A percentile compares a stretch with the other conserved stretches of the same genome.
Conservation (phyloP, 805 yeast genomes). For the Saccharomycopsis guyanensis region DNA sequence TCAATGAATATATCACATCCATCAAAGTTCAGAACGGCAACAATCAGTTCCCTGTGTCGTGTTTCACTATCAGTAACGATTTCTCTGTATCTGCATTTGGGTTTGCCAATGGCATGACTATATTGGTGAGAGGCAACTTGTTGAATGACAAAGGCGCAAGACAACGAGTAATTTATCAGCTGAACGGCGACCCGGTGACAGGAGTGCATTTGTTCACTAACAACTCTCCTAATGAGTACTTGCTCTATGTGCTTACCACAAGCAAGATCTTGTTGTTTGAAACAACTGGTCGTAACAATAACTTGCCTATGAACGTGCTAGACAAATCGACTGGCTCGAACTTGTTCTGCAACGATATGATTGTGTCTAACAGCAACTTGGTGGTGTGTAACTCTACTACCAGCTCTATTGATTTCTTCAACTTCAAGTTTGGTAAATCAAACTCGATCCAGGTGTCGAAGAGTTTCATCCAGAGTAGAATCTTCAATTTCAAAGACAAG, state of each 20-base stretch:
- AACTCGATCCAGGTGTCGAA: conserved; percentile 19
- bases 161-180: conserved; percentile 71
- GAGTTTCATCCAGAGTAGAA: conserved; percentile 15
- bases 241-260: conserved; percentile 68
- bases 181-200: conserved; percentile 69
- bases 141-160: conserved; percentile 84
- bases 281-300: conserved; percentile 73
- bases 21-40: conserved; percentile 62
- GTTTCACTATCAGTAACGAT: conserved; percentile 46
- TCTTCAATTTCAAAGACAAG: conserved; percentile 14
- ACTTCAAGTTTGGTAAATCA: conserved; percentile 17
- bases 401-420: conserved; percentile 19
- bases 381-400: conserved; percentile 7
- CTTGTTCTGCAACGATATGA: conserved; percentile 38
- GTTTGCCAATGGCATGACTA: conserved; percentile 75
- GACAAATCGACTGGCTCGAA: conserved; percentile 42
- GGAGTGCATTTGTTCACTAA: conserved; percentile 48
- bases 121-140: conserved; percentile 81
- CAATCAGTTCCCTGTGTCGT: conserved; percentile 65
- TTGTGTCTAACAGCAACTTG: conserved; percentile 22
- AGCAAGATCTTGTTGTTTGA: conserved; percentile 61
- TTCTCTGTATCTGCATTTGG: conserved; percentile 68
- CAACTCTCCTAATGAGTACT: conserved; percentile 17
- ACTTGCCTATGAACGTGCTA: conserved; percentile 45
- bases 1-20: conserved; percentile 43